A percentile compares a stretch with the other conserved stretches of the same genome.
These are phyloP conservation scores for Salvia sclarea DNA, from an alignment of 305 asterid species.

Conservation along the genomic window DNA sequence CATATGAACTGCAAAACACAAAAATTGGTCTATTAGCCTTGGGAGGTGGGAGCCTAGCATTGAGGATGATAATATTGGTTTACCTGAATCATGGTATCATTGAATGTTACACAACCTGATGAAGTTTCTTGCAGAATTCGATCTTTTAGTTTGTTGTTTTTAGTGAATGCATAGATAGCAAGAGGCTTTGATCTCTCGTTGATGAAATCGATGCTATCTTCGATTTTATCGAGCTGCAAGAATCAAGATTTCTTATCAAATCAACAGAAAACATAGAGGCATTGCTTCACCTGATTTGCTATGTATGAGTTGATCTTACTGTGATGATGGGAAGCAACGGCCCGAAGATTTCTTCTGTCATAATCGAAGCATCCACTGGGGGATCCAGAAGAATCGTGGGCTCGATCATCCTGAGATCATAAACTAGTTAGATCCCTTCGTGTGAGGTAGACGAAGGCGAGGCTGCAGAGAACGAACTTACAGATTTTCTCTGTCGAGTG, in stretches of 20 bases:
- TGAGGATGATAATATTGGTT: neutral
- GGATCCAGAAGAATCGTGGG: slow-evolving; percentile 93
- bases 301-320: slow-evolving; percentile 42
- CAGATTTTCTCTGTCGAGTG: slow-evolving; percentile 63
- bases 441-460: slow-evolving; percentile 4
- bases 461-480: slow-evolving; percentile 36
- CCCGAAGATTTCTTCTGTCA: slow-evolving; percentile 94
- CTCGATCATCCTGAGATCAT: slow-evolving; percentile 63
- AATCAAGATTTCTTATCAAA: neutral
- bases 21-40: neutral
- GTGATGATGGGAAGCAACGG: slow-evolving; percentile 91
- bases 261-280: neutral
- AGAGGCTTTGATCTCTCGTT: slow-evolving; percentile 71
- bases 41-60: neutral
- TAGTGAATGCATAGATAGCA: slow-evolving; percentile 80
- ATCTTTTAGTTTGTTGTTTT: slow-evolving; percentile 51
- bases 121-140: slow-evolving; percentile 71
- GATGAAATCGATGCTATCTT: slow-evolving; percentile 84
- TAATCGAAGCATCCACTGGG: slow-evolving; percentile 74
- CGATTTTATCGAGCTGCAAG: slow-evolving; percentile 68
- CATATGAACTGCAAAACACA: slow-evolving; percentile 58
- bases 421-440: neutral
- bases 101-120: slow-evolving; percentile 80
- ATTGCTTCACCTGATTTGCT: too few species aligned
- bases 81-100: slow-evolving; percentile 68